Evolutionary conservation across 2,329 filamentous ascomycete genomes (phyloP).

Genomic region (Botryotinia globosa): DNA sequence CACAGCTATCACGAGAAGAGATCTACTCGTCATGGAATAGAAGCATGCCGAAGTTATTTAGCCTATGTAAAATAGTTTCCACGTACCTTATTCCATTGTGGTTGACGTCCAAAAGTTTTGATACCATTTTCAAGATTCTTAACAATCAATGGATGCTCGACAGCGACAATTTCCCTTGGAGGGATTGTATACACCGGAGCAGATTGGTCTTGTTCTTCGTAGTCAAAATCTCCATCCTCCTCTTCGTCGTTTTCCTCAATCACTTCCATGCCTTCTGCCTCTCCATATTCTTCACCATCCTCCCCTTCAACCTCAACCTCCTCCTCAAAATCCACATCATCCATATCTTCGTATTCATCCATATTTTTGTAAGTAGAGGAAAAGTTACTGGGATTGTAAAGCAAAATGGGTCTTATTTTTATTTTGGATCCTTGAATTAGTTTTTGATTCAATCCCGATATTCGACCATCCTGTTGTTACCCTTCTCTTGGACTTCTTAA

Average conservation of each 20-base stretch:
- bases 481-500: not conserved
- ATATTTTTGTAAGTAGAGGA: not conserved
- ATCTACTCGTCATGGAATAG: not conserved
- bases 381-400: conserved; percentile 2
- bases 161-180: conserved; percentile 51
- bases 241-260: conserved; percentile 9
- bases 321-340: conserved; percentile 6
- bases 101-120: conserved; percentile 52
- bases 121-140: conserved; percentile 63
- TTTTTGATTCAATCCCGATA: not conserved
- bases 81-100: conserved; percentile 36
- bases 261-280: not conserved
- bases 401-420: not conserved
- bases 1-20: conserved; percentile 25
- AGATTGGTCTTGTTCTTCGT: conserved; percentile 15
- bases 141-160: conserved; percentile 67
- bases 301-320: not conserved
- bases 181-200: conserved; percentile 52
- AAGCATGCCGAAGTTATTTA: not conserved
- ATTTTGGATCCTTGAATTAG: not conserved
- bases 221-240: conserved; percentile 9
- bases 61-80: not conserved
- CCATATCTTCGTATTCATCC: conserved; percentile 14
- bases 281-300: conserved; percentile 1
- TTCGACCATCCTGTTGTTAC: not conserved